Percentiles rank a stretch among this genome's conserved stretches.
phyloP scores from a whole-genome alignment of 768 basidiomycete species.

The Paxillus ammoniavirescens region DNA sequence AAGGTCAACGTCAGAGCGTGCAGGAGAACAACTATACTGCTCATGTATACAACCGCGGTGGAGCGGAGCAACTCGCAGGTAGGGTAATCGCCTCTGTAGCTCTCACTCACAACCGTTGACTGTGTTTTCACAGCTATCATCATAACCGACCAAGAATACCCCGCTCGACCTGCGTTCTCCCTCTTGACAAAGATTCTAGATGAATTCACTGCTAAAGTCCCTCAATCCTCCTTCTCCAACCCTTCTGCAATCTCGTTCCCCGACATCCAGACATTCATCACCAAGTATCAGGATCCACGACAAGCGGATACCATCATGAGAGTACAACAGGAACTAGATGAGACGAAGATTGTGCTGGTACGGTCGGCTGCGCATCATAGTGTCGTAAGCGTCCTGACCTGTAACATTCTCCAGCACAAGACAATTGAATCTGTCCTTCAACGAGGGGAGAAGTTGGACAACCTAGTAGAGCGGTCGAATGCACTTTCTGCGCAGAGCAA shows the following conservation, averaged over 20 bases:
- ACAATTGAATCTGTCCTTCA: slow-evolving; percentile 97
- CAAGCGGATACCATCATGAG: slow-evolving; percentile 98
- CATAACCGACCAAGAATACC: slow-evolving; percentile 95
- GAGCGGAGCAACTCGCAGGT: slow-evolving; percentile 86
- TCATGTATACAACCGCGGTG: slow-evolving; percentile 90
- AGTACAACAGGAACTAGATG: slow-evolving; percentile 96
- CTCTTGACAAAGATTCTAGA: slow-evolving; percentile 90
- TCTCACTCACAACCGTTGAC: background rate
- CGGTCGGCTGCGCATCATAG: slow-evolving; percentile 26
- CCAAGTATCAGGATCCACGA: slow-evolving; percentile 94
- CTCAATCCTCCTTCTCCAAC: slow-evolving; percentile 63
- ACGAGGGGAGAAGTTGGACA: slow-evolving; percentile 95
- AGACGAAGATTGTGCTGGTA: slow-evolving; percentile 98
- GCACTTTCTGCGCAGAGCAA: slow-evolving; percentile 87
- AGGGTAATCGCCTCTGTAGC: slow-evolving; percentile 20
- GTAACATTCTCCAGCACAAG: slow-evolving; percentile 70
- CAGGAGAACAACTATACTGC: slow-evolving; percentile 93
- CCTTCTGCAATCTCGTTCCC: slow-evolving; percentile 74
- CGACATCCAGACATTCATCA: slow-evolving; percentile 70
- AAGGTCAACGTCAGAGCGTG: slow-evolving; percentile 89
- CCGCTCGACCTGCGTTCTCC: slow-evolving; percentile 94
- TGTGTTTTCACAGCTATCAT: slow-evolving; percentile 63
- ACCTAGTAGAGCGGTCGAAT: slow-evolving; percentile 90
- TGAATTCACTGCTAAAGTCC: slow-evolving; percentile 82
- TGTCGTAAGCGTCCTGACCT: background rate